Base-by-base conservation (phyloP, 805 yeast genomes). In the Millerozyma miso region DNA sequence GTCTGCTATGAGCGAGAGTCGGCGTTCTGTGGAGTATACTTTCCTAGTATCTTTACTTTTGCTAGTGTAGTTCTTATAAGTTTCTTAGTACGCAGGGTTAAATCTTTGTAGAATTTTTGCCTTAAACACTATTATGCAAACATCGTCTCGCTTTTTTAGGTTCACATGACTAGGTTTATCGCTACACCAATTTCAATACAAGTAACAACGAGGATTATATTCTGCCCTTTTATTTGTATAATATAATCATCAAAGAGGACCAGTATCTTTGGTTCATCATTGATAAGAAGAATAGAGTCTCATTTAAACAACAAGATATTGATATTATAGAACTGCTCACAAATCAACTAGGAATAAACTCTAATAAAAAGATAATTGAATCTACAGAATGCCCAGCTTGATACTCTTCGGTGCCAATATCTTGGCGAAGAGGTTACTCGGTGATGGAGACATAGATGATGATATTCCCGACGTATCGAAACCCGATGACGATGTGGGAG, bases 401-500 rank as follows among this genome's bases (percentile, higher is more conserved):
- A 45, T 55, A 12, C 50, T 60, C 39, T 58, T 44, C 38, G 54
- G 58, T 16, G 58, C 60, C 26, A 60, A 59, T 44, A 48, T 47
- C 37, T 42, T 69, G 19, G 43, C 65, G 31, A 67, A 65, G 42
- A 53, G 74, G 41, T 73, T 67, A 4, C 39, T 61, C 15, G 37
- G 50, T 8, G 20, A 19, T 8, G 36, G 34, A 13, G 57, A 48
- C 6, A 61, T 51, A 16, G 63, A 55, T 40, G 65, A 60, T n/a
- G 74, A 70, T 34, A 43, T 55, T 2, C 70, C 73, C 19, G 74
- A 69, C 23, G 49, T 60, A 18, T 50, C 71, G 1, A 58, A 75
- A 14, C 79, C 81, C 0, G 86, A 77, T 52, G 74, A 69, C 36
- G 75, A 67, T 23, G 60, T 62, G 16, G 88, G 81, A 31, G 78